Conservation (phyloP, 768 basidiomycete species). For the Termitomyces sp. region DNA sequence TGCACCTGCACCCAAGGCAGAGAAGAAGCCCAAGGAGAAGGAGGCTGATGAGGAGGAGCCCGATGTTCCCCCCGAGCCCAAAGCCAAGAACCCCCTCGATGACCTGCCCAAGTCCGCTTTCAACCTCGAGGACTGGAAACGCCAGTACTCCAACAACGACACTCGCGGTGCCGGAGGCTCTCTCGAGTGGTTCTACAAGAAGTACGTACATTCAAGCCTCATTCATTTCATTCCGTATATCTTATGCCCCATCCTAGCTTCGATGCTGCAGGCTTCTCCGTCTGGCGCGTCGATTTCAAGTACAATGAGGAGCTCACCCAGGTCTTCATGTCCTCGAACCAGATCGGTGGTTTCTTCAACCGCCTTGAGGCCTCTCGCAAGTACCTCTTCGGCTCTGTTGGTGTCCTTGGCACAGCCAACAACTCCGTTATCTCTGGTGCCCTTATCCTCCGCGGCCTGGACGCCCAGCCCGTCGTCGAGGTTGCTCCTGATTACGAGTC, state of each 20-base stretch:
- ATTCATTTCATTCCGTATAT: background rate
- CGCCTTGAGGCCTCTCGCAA: constrained; percentile 96
- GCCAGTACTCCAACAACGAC: constrained; percentile 97
- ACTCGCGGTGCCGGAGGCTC: constrained; percentile 80
- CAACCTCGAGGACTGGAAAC: constrained; percentile 97
- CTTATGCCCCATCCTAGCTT: constrained; percentile 47
- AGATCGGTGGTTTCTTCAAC: constrained; percentile 95
- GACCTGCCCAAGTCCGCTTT: constrained; percentile 83
- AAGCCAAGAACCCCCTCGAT: constrained; percentile 93
- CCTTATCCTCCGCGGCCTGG: constrained; percentile 81
- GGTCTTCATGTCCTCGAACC: constrained; percentile 94
- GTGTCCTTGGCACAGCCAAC: constrained; percentile 82
- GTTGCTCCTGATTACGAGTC: constrained; percentile 92
- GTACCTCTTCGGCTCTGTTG: constrained; percentile 91
- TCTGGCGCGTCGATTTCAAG: constrained; percentile 94
- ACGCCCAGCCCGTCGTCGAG: constrained; percentile 65
- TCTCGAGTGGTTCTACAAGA: constrained; percentile 95
- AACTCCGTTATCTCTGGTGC: constrained; percentile 80
- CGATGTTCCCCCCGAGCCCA: constrained; percentile 73
- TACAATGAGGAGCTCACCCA: constrained; percentile 93
- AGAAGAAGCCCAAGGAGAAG: constrained; percentile 63
- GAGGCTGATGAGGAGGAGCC: constrained; percentile 79
- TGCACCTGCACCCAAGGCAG: constrained; percentile 50
- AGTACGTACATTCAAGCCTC: constrained; percentile 58
- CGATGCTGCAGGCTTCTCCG: constrained; percentile 86